phyloP scores from a whole-genome alignment of 805 yeast species.

The Saturnispora ahearnii region DNA sequence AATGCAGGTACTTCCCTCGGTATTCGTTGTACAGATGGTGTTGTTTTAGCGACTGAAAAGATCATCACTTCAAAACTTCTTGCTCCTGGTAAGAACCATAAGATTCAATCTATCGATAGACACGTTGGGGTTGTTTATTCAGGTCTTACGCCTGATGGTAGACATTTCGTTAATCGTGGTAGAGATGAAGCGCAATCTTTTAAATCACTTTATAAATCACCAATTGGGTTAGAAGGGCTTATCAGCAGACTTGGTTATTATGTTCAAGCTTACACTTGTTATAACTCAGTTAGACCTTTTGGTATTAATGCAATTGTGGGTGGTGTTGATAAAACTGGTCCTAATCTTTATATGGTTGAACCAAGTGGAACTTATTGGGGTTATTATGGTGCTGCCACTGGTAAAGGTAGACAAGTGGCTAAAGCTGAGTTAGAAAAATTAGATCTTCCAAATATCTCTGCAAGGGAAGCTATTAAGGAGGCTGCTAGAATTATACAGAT shows the following conservation, averaged over 20 bases:
- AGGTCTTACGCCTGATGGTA: conserved; percentile 93
- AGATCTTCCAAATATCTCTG: conserved; percentile 58
- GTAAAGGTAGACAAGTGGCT: conserved; percentile 98
- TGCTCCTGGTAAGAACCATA: conserved; percentile 80
- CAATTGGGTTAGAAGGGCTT: conserved; percentile 72
- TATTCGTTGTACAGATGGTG: conserved; percentile 83
- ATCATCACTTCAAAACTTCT: conserved; percentile 76
- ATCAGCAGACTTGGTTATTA: conserved; percentile 83
- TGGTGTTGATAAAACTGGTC: conserved; percentile 81
- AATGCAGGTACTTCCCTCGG: conserved; percentile 95
- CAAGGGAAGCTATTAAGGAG: conserved; percentile 78
- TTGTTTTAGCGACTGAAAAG: conserved; percentile 97
- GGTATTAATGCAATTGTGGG: conserved; percentile 91
- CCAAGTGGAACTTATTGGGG: conserved; percentile 99
- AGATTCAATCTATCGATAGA: conserved; percentile 88
- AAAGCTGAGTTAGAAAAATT: conserved; percentile 92
- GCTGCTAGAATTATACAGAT: conserved; percentile 89
- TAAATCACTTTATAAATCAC: conserved; percentile 65
- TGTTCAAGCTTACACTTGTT: conserved; percentile 91
- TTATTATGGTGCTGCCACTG: conserved; percentile 93
- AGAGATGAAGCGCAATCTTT: conserved; percentile 83
- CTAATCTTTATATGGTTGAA: conserved; percentile 89
- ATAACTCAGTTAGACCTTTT: conserved; percentile 95
- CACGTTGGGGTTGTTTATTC: conserved; percentile 94
- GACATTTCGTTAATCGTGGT: conserved; percentile 85